Evolutionary conservation across 2,329 filamentous ascomycete species (phyloP).

Genomic region (Colletotrichum sp.): DNA sequence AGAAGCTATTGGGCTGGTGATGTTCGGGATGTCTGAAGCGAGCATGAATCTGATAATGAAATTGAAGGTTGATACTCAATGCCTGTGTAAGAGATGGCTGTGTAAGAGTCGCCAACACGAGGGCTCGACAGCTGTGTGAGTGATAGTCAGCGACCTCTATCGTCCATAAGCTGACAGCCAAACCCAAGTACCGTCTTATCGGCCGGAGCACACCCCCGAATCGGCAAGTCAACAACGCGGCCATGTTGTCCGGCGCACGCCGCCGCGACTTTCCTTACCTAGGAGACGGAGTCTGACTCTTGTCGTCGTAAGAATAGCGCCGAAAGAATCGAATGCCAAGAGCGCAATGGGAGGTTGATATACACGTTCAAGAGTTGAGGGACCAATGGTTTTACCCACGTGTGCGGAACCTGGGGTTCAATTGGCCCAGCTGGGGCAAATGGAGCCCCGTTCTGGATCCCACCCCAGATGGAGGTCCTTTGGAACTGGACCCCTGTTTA

Average conservation of each 20-base stretch:
- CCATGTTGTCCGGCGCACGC: background rate
- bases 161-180: too few relatives aligned
- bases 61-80: background rate
- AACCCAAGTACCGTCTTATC: background rate
- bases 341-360: background rate
- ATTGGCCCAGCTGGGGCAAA: conserved; percentile 4
- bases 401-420: conserved; percentile 5
- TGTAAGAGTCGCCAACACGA: background rate
- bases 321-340: background rate
- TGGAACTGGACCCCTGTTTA: background rate
- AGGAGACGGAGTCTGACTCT: background rate
- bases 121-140: background rate
- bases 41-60: background rate
- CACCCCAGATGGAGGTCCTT: background rate
- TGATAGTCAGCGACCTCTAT: background rate
- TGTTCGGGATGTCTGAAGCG: background rate
- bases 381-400: conserved; percentile 11
- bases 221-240: background rate
- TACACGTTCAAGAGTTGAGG: background rate
- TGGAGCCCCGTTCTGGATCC: background rate
- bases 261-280: background rate
- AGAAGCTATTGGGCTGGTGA: background rate
- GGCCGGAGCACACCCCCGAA: background rate
- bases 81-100: background rate
- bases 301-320: background rate